Base-by-base conservation (phyloP, 352 stramenopile species). In the Globisporangium orthogonon region DNA sequence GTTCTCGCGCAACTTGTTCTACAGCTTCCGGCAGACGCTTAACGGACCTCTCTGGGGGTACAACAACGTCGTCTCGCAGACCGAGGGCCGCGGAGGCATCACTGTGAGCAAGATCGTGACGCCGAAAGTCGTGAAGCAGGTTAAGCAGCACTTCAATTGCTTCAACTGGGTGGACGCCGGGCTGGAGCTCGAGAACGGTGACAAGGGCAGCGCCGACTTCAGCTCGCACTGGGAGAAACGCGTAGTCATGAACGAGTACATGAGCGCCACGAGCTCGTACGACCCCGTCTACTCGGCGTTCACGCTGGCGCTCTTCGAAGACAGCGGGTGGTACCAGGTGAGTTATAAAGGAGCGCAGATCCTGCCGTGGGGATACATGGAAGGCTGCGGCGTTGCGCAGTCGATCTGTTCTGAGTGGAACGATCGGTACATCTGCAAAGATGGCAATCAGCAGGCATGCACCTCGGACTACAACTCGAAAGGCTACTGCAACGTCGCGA, bases 151-250 rank as follows among this genome's bases (percentile, higher is more conserved):
- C 10, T 92, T 86, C 50, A 89, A 88, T 58, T 92, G 83, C 54
- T 74, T 75, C 33, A 69, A 89, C 37, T 88, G 78, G 78, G 50
- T 64, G 4, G 66, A 74, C 50, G 79, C 81, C 6, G 83, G 83
- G 0, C 51, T 85, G 1, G 83, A 91, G 55, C 61, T 94, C 28
- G 83, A 94, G 54, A 90, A 94, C 40, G 80, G 82, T 1, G 74
- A 78, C 23, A 70, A 72, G 1, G 82, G 83, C 6, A 84, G 75
- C 49, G 61, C 73, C 0, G 73, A 71, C 15, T 87, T 82, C 49
- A 87, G 75, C 10, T 89, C 77, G 3, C 83, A 94, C 60, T 91
- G 82, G 82, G 83, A 94, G n/a, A 91, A 94, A 39, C 81, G 83
- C 18, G 49, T 90, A 15, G 63, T 88, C 3, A 83, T 86, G 72